Percentiles rank a stretch among this genome's conserved stretches.
Conservation (phyloP, 139 green algal species). For the Chlamydomonas eustigma region DNA sequence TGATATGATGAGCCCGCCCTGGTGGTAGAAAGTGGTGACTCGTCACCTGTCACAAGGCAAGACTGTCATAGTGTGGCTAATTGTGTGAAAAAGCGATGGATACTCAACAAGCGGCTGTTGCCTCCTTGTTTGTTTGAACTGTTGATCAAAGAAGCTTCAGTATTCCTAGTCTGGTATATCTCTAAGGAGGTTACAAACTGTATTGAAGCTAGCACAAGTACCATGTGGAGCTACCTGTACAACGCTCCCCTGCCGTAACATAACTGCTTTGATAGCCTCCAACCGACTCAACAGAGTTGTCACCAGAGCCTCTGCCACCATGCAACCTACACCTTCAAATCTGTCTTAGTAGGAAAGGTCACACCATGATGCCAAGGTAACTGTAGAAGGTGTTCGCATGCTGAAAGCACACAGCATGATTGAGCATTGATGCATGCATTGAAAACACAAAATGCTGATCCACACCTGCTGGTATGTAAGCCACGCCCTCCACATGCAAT, state of each 20-base stretch:
- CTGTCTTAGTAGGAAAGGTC: background rate
- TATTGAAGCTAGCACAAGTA: background rate
- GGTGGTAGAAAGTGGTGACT: constrained; percentile 42
- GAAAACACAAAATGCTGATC: background rate
- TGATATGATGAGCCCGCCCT: constrained; percentile 41
- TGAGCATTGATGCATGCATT: background rate
- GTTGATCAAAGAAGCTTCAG: background rate
- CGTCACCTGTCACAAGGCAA: constrained; percentile 13
- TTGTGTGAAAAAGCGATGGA: background rate
- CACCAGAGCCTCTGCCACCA: background rate
- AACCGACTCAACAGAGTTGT: background rate
- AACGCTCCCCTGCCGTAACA: background rate
- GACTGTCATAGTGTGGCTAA: background rate
- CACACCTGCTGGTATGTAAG: background rate
- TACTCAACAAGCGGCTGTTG: background rate
- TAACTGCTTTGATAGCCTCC: background rate
- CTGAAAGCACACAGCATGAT: background rate
- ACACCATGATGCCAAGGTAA: background rate
- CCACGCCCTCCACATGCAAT: too few relatives aligned
- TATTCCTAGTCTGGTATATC: background rate
- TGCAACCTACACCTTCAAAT: background rate
- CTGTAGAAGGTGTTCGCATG: background rate
- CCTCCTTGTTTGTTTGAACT: background rate
- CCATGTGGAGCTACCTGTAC: background rate
- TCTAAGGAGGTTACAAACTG: background rate